Percentiles rank a stretch among this genome's conserved stretches.
Conservation (phyloP, 2,329 filamentous ascomycete genomes). For the Mariannaea sp. region DNA sequence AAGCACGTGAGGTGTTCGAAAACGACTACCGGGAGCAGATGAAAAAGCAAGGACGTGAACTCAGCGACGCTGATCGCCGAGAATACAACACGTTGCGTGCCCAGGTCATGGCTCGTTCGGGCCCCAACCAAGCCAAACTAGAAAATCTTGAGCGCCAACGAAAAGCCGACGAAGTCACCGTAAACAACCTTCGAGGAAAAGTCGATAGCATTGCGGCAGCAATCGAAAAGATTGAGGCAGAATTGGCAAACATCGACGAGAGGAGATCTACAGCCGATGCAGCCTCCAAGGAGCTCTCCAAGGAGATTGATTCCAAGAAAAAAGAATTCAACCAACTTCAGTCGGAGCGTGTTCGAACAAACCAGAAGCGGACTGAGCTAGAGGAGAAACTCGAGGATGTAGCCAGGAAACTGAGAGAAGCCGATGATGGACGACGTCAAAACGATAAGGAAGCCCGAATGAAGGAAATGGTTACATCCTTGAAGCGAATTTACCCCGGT, state of each 20-base stretch:
- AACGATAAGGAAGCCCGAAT: conserved; percentile 78
- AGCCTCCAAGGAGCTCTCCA: conserved; percentile 68
- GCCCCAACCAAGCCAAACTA: conserved; percentile 79
- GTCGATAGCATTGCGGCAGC: conserved; percentile 78
- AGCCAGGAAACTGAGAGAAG: conserved; percentile 79
- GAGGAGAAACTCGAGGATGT: conserved; percentile 90
- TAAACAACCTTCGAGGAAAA: conserved; percentile 86
- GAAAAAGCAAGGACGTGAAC: conserved; percentile 82
- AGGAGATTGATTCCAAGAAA: conserved; percentile 85
- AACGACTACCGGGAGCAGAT: conserved; percentile 83
- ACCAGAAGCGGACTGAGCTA: conserved; percentile 82
- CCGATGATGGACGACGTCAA: conserved; percentile 83
- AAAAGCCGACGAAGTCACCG: conserved; percentile 89
- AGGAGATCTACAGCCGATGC: conserved; percentile 67
- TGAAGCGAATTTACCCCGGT: conserved; percentile 90
- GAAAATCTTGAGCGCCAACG: conserved; percentile 87
- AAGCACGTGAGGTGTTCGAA: conserved; percentile 87
- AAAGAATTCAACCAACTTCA: conserved; percentile 86
- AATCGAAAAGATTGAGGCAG: conserved; percentile 73
- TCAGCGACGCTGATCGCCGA: conserved; percentile 84
- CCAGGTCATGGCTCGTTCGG: conserved; percentile 82
- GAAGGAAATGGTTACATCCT: conserved; percentile 80
- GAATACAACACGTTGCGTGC: conserved; percentile 86
- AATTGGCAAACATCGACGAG: conserved; percentile 71
- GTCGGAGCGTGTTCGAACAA: conserved; percentile 80